phyloP scores from a whole-genome alignment of 2,329 filamentous ascomycete species.

The Juglanconis juglandina region DNA sequence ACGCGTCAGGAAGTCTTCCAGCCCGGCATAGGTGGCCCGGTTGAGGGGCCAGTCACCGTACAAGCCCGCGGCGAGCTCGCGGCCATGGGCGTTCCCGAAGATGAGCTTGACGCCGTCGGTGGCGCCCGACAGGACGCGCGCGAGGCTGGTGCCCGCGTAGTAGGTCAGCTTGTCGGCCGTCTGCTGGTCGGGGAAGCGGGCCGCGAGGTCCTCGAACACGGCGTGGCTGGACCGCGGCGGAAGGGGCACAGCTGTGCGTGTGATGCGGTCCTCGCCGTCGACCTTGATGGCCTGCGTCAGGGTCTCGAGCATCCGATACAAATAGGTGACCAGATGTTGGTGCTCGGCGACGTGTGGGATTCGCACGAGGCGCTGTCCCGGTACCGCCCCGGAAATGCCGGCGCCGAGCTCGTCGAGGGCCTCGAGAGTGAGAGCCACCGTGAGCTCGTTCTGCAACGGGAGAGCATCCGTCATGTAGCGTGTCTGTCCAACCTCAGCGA shows the following conservation, averaged over 20 bases:
- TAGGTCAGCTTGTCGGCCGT: constrained; percentile 23
- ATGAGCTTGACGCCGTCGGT: constrained; percentile 19
- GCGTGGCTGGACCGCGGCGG: constrained; percentile 23
- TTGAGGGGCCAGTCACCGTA: constrained; percentile 8
- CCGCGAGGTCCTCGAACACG: constrained; percentile 28
- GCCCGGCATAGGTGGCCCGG: neutral
- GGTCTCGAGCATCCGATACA: constrained; percentile 32
- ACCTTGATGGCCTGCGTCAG: constrained; percentile 30
- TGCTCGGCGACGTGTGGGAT: constrained; percentile 28
- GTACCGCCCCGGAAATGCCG: constrained; percentile 18
- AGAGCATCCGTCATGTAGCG: neutral
- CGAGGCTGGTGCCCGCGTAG: constrained; percentile 17
- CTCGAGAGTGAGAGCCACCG: constrained; percentile 29
- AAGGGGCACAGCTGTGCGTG: constrained; percentile 26
- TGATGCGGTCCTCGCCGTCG: constrained; percentile 9
- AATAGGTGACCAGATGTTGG: constrained; percentile 26
- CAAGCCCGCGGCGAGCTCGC: neutral
- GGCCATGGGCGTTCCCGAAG: constrained; percentile 16
- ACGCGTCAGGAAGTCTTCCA: neutral
- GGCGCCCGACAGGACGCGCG: constrained; percentile 14
- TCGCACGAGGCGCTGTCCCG: constrained; percentile 24
- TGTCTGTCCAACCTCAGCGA: constrained; percentile 9
- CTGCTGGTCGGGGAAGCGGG: constrained; percentile 26
- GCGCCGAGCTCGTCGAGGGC: constrained; percentile 33
- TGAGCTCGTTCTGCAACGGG: constrained; percentile 20